phyloP scores from a whole-genome alignment of 2,329 filamentous ascomycete genomes.

The Aspergillus sp. region DNA sequence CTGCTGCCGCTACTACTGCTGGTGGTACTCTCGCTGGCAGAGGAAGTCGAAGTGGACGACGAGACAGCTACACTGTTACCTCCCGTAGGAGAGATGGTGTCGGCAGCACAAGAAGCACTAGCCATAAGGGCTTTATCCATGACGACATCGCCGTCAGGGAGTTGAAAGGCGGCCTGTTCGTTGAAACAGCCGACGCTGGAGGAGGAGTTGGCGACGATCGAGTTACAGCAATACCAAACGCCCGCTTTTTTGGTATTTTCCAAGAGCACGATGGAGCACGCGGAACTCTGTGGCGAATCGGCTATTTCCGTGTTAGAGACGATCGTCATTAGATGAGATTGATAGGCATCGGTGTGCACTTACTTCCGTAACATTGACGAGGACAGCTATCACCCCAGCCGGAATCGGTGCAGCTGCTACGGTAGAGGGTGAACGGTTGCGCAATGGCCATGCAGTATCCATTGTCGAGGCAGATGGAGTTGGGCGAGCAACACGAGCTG shows the following conservation, averaged over 20 bases:
- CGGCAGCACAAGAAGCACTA: too few relatives aligned
- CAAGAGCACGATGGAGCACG: background rate
- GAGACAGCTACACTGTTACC: too few relatives aligned
- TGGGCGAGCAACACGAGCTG: background rate
- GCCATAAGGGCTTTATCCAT: too few relatives aligned
- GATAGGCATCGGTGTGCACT: background rate
- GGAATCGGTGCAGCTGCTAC: background rate
- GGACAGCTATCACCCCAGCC: background rate
- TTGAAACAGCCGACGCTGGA: too few relatives aligned
- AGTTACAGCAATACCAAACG: background rate
- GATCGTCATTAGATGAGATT: background rate
- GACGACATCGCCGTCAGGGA: too few relatives aligned
- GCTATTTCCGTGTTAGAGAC: background rate
- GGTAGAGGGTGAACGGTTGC: background rate
- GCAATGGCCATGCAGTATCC: background rate
- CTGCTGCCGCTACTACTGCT: too few relatives aligned
- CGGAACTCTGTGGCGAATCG: background rate
- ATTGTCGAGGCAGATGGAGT: background rate
- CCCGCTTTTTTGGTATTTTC: background rate
- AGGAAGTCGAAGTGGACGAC: too few relatives aligned
- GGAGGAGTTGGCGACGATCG: conserved; percentile 8
- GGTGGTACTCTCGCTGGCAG: too few relatives aligned
- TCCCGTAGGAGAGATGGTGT: too few relatives aligned
- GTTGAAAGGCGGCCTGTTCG: too few relatives aligned
- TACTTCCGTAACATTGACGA: background rate